These are phyloP conservation scores for Acanthamoeba castellanii DNA, from an alignment of 208 protist genomes.

Conservation along the genomic window DNA sequence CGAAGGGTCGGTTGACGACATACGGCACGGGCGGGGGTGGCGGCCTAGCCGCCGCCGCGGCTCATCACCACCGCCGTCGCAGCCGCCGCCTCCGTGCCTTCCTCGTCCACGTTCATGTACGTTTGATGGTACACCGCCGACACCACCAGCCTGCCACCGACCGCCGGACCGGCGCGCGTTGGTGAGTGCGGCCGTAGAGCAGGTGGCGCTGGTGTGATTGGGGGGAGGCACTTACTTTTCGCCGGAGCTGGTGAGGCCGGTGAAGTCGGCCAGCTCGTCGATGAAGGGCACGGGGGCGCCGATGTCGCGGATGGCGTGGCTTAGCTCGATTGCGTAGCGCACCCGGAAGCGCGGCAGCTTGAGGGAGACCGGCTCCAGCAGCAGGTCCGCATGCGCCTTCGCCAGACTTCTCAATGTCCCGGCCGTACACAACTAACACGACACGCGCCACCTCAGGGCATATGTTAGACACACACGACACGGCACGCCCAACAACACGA, in stretches of 20 bases:
- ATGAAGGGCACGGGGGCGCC: background rate
- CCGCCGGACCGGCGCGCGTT: no score
- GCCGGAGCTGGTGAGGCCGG: background rate
- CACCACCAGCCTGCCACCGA: background rate
- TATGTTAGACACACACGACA: no score
- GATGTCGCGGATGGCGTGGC: background rate
- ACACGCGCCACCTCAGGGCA: no score
- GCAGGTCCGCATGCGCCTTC: background rate
- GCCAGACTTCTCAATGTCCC: background rate
- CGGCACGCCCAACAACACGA: no score
- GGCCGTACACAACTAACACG: background rate
- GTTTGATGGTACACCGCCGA: background rate
- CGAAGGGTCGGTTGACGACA: conserved; percentile 27
- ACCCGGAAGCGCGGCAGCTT: background rate
- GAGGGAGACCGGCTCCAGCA: background rate
- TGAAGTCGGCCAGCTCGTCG: background rate
- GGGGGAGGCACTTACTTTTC: background rate
- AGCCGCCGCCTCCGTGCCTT: conserved; percentile 40
- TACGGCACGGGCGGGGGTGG: background rate
- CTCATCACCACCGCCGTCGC: conserved; percentile 44
- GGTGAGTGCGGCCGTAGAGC: background rate
- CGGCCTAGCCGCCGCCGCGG: background rate
- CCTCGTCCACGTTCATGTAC: conserved; percentile 54
- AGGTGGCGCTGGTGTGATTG: background rate
- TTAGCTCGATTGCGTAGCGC: background rate